Evolutionary conservation across 768 basidiomycete genomes (phyloP), one percentile per base, ranked within the genome.

Genomic region (Tulasnella sp.): DNA sequence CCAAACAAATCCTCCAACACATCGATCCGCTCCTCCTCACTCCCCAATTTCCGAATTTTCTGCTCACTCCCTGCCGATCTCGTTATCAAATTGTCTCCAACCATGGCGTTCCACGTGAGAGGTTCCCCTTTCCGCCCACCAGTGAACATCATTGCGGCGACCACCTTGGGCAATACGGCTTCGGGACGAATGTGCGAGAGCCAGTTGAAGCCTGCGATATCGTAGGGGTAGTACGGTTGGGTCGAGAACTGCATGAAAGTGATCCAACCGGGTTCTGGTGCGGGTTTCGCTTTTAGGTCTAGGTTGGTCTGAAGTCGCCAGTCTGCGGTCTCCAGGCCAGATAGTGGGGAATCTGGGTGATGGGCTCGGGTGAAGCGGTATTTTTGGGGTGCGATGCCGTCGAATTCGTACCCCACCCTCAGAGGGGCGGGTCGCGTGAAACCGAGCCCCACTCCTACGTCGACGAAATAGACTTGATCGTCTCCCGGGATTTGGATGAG

Each of bases 1-100:
- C 45, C 29, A 50, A 59, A 59, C 32, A 38, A 32, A 24, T 59
- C 58, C 7, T 59, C 50, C 30, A 59, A 47, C 15, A 29, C 58
- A 17, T 15, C 19, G 30, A 59, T 41, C 29, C 58, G 48, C 13
- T 59, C 58, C 44, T 52, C 34, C 19, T 59, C 58, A 34, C 50
- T 27, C 26, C 30, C 42, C 10, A 59, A 21, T 41, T 59, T 47
- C 29, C 23, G 32, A 3, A 59, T 17, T 29, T 59, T 29, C 8
- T 5, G 34, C 27, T 15, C 34, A 38, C n/a, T 26, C 45, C 45
- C 58, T 21, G 19, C 32, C 34, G 27, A 30, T 11, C 30, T 21
- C 19, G 27, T 26, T 3, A 47, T 47, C 3, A 58, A 5, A 9
- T 58, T 45, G 10, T 26, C 13, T 2, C 56, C 34, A 26, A 50